A percentile compares a stretch with the other conserved stretches of the same genome.
Evolutionary conservation across 2,329 filamentous ascomycete species (phyloP).

Genomic region (Cladorrhinum sp.): DNA sequence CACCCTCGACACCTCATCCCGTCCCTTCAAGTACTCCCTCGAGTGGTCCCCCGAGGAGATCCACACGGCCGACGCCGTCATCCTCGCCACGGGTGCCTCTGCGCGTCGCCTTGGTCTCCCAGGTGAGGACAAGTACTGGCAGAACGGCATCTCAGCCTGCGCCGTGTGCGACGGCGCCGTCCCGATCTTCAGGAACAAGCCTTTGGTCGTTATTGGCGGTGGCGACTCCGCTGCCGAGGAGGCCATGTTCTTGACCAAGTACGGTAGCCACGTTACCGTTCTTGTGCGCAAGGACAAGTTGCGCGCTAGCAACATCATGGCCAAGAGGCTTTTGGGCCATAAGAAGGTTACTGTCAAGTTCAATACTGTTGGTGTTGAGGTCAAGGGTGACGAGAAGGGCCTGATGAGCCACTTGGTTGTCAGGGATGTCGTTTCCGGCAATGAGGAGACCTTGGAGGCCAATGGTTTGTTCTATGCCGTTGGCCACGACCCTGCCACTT

Average conservation of each 20-base stretch:
- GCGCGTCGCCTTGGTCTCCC: slow-evolving; percentile 77
- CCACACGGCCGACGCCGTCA: slow-evolving; percentile 86
- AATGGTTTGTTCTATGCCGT: slow-evolving; percentile 97
- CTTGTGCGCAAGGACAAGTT: slow-evolving; percentile 85
- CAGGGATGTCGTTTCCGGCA: slow-evolving; percentile 72
- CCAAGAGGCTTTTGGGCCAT: slow-evolving; percentile 74
- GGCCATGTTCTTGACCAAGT: slow-evolving; percentile 96
- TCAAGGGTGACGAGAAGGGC: slow-evolving; percentile 79
- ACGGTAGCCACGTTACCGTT: slow-evolving; percentile 91
- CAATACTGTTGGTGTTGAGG: slow-evolving; percentile 77
- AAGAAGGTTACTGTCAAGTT: slow-evolving; percentile 89
- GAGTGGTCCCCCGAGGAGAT: slow-evolving; percentile 81
- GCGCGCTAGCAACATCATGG: slow-evolving; percentile 89
- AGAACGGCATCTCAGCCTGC: slow-evolving; percentile 92
- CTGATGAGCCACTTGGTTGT: slow-evolving; percentile 87
- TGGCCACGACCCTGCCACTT: slow-evolving; percentile 89
- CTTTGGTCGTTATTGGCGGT: slow-evolving; percentile 90
- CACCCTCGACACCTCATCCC: slow-evolving; percentile 76
- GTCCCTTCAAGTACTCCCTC: slow-evolving; percentile 90
- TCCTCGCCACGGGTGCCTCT: slow-evolving; percentile 93
- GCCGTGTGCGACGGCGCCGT: slow-evolving; percentile 96
- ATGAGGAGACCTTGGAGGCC: slow-evolving; percentile 79
- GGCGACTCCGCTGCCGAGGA: slow-evolving; percentile 97
- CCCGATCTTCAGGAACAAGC: slow-evolving; percentile 96
- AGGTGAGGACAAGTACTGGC: slow-evolving; percentile 96